phyloP scores from a whole-genome alignment of 768 basidiomycete genomes.

The Suillus weaverae region DNA sequence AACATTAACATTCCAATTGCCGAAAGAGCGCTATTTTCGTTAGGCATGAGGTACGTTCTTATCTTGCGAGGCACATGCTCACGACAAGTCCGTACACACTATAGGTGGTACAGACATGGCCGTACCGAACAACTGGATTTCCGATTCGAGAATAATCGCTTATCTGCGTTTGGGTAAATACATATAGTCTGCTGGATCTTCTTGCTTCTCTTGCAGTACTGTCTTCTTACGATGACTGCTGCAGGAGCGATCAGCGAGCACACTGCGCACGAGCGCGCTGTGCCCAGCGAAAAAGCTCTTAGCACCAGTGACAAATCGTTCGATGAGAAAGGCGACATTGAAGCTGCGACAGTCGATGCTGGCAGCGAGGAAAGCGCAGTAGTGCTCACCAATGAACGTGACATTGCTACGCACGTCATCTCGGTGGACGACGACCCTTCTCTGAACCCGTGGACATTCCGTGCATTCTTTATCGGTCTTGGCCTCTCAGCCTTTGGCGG shows the following conservation, averaged over 20 bases:
- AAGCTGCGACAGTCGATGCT: slow-evolving; percentile 28
- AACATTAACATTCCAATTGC: not conserved
- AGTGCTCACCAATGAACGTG: slow-evolving; percentile 40
- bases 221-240: slow-evolving; percentile 1
- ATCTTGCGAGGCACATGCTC: not conserved
- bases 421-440: slow-evolving; percentile 45
- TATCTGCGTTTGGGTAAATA: not conserved
- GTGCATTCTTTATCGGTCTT: slow-evolving; percentile 47
- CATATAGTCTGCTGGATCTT: not conserved
- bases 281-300: slow-evolving; percentile 8
- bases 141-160: slow-evolving; percentile 2
- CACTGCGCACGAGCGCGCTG: not conserved
- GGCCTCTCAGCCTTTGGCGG: slow-evolving; percentile 49
- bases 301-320: slow-evolving; percentile 26
- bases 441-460: slow-evolving; percentile 47
- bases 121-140: not conserved
- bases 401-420: slow-evolving; percentile 45
- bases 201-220: not conserved
- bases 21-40: not conserved
- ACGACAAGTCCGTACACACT: too few relatives aligned
- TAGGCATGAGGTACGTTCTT: not conserved
- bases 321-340: slow-evolving; percentile 34
- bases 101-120: too few relatives aligned
- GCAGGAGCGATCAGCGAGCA: not conserved
- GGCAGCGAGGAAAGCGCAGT: slow-evolving; percentile 26